Evolutionary conservation across 768 basidiomycete genomes (phyloP).

Genomic region (Lepiota subincarnata): DNA sequence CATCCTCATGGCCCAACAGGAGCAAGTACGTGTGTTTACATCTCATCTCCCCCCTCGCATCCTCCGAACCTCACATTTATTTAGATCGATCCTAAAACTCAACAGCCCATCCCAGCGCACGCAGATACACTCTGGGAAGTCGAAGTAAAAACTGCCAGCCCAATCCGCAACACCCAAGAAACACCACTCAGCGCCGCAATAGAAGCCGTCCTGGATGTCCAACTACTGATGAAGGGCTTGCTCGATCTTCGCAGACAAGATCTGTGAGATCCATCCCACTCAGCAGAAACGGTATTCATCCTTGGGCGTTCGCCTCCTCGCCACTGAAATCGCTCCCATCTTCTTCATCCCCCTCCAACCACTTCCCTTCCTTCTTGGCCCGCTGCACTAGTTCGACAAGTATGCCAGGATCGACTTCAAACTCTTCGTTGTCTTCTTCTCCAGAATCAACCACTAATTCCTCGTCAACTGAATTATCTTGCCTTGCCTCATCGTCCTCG

Average conservation of each 20-base stretch:
- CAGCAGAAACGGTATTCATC: neutral
- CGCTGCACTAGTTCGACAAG: conserved; percentile 14
- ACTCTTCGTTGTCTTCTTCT: conserved; percentile 33
- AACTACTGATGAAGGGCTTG: conserved; percentile 79
- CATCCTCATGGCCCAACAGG: conserved; percentile 84
- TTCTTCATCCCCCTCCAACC: conserved; percentile 19
- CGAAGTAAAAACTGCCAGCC: conserved; percentile 79
- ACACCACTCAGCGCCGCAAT: conserved; percentile 67
- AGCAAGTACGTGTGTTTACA: conserved; percentile 47
- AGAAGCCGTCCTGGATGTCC: conserved; percentile 76
- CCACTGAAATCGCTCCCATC: conserved; percentile 9
- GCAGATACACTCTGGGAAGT: conserved; percentile 84
- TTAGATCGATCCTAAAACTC: conserved; percentile 72
- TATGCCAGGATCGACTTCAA: conserved; percentile 15
- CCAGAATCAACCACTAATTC: conserved; percentile 36
- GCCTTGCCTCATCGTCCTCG: conserved; percentile 23
- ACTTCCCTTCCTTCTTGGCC: conserved; percentile 15
- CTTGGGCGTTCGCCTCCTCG: neutral
- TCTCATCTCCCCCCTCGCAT: conserved; percentile 1
- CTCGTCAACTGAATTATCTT: conserved; percentile 51
- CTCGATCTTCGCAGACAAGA: conserved; percentile 76
- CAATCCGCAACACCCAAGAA: conserved; percentile 74
- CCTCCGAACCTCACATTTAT: conserved; percentile 3
- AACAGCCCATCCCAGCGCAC: conserved; percentile 73
- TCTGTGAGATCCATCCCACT: conserved; percentile 31